phyloP scores from a whole-genome alignment of 2,329 filamentous ascomycete species.

The Neoarthrinium moseri region DNA sequence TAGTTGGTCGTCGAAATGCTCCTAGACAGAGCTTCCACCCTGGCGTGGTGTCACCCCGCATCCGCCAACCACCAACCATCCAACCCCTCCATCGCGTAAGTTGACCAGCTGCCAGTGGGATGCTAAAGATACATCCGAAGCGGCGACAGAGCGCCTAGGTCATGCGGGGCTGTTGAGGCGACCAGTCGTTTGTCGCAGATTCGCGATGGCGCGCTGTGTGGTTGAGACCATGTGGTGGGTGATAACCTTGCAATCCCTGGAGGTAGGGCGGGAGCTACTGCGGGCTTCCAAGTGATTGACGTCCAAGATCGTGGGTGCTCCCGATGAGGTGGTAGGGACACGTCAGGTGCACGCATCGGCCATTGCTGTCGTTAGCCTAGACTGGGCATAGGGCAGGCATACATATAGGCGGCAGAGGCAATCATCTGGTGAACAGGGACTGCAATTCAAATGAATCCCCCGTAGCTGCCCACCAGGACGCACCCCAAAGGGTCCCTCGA shows the following conservation, averaged over 20 bases:
- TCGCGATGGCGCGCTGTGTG: background rate
- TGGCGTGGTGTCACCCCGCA: constrained; percentile 1
- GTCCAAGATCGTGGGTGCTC: background rate
- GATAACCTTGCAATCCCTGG: no score
- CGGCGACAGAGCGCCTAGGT: background rate
- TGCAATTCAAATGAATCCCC: no score
- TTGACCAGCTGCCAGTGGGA: background rate
- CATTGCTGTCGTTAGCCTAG: no score
- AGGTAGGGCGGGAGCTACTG: background rate
- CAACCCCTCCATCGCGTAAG: background rate
- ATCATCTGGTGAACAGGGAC: background rate
- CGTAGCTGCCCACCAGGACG: no score
- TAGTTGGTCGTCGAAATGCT: no score
- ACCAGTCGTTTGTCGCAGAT: background rate
- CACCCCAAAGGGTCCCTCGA: no score
- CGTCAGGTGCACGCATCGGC: background rate
- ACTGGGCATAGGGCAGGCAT: background rate
- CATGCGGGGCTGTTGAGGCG: constrained; percentile 1
- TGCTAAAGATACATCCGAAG: no score
- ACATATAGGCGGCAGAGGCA: background rate
- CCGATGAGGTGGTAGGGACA: background rate
- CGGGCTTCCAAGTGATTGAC: background rate
- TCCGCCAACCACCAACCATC: background rate
- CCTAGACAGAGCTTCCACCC: no score
- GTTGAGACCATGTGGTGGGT: background rate